phyloP scores from a whole-genome alignment of 2,329 filamentous ascomycete genomes.

The Zalaria obscura region DNA sequence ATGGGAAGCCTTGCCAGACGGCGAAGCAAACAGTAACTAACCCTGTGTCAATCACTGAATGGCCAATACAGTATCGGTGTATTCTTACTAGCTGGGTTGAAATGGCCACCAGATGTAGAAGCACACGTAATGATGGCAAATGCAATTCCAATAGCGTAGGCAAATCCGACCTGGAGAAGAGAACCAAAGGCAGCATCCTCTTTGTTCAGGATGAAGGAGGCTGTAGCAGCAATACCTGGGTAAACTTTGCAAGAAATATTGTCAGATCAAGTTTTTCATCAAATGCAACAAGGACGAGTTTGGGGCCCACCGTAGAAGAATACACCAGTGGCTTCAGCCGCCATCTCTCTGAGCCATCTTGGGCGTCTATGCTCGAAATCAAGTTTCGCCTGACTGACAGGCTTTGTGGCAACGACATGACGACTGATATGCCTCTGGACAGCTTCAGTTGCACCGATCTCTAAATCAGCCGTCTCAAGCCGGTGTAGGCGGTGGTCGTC shows the following conservation, averaged over 20 bases:
- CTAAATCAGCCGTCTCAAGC: slow-evolving; percentile 18
- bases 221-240: slow-evolving; percentile 39
- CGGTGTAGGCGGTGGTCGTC: neutral
- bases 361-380: slow-evolving; percentile 40
- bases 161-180: slow-evolving; percentile 41
- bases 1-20: slow-evolving; percentile 44
- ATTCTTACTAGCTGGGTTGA: slow-evolving; percentile 12
- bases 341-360: slow-evolving; percentile 39
- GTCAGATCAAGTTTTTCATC: neutral
- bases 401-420: slow-evolving; percentile 34
- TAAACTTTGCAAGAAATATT: slow-evolving; percentile 13
- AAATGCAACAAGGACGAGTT: slow-evolving; percentile 5
- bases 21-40: slow-evolving; percentile 23
- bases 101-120: slow-evolving; percentile 32
- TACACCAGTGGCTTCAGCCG: slow-evolving; percentile 42
- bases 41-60: neutral
- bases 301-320: slow-evolving; percentile 35
- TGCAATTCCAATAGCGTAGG: slow-evolving; percentile 42
- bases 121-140: slow-evolving; percentile 45
- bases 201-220: slow-evolving; percentile 35
- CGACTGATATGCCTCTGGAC: slow-evolving; percentile 35
- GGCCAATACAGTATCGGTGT: neutral
- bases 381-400: slow-evolving; percentile 39
- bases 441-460: slow-evolving; percentile 40
- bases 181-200: slow-evolving; percentile 32